Evolutionary conservation across 352 stramenopile species (phyloP), one percentile per base, ranked within the genome.

Genomic region (Globisporangium orthogonon): DNA sequence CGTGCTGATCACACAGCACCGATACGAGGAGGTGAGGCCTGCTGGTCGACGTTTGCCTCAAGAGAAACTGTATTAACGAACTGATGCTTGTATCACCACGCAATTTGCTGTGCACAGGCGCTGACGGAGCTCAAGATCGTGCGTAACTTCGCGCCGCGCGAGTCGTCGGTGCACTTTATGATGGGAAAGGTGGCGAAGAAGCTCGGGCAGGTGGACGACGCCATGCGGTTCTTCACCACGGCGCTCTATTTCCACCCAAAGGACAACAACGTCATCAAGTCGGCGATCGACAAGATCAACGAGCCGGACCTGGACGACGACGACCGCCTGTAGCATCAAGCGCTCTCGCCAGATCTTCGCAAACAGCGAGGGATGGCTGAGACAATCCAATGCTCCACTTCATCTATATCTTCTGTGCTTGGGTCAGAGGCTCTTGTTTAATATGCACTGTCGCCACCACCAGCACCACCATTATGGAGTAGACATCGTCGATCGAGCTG

Each of bases 231-330:
- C 69, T 98, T 98, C 66, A 97, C 97, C 45, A 97, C 89, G 40
- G 97, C 97, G 5, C 74, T 98, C 39, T 97, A 98, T 71, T 91
- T 98, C 56, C 90, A 98, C 63, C 96, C 94, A 6, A 99, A 99
- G 71, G 96, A 98, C 78, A 97, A 95, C 61, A 97, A 98, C 66
- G 67, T 98, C 28, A 98, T 99, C 73, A 98, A 98, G 67, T 72
- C 84, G 30, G 94, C 95, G 33, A 98, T 99, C 57, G 95, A 98
- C 65, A 87, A 90, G 61, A 86, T 93, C 65, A 83, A 91, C 61
- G 81, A 91, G 48, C 63, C 76, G 7, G 78, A 88, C 35, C 60
- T 76, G 43, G 72, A 84, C 48, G 72, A 82, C 59, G 70, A 82
- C 50, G 74, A 82, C 47, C 69, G 54, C 17, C 66, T 83, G 59